These are phyloP conservation scores for Trametes hirsuta DNA, from an alignment of 1,284 basidiomycete genomes.

Conservation along the genomic window DNA sequence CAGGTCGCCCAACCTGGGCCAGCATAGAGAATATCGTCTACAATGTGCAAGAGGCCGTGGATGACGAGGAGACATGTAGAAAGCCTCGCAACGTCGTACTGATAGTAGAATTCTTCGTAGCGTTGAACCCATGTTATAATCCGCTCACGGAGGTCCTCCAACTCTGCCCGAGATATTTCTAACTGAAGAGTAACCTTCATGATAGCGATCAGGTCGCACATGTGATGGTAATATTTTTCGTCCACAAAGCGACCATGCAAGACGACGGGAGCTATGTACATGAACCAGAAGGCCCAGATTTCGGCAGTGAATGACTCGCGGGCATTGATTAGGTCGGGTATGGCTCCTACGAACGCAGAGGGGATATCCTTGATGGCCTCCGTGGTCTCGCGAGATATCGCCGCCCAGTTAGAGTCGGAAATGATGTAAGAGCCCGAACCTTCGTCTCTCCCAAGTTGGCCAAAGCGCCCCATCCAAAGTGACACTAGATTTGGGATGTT, in stretches of 20 bases:
- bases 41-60: slow-evolving; percentile 36
- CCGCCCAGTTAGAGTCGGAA: slow-evolving; percentile 37
- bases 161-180: slow-evolving; percentile 37
- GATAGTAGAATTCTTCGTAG: neutral
- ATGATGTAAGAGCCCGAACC: slow-evolving; percentile 34
- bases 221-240: slow-evolving; percentile 43
- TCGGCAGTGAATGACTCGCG: slow-evolving; percentile 32
- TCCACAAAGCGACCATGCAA: slow-evolving; percentile 35
- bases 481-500: slow-evolving; percentile 41
- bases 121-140: slow-evolving; percentile 28
- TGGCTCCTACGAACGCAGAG: slow-evolving; percentile 38
- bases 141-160: slow-evolving; percentile 35
- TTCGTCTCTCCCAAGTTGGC: slow-evolving; percentile 36
- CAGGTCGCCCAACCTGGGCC: slow-evolving; percentile 43
- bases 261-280: slow-evolving; percentile 43
- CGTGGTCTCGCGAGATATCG: slow-evolving; percentile 39
- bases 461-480: slow-evolving; percentile 44
- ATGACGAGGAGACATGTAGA: slow-evolving; percentile 13
- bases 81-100: slow-evolving; percentile 27
- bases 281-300: slow-evolving; percentile 41
- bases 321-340: slow-evolving; percentile 41
- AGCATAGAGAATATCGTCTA: slow-evolving; percentile 33
- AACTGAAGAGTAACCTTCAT: slow-evolving; percentile 45
- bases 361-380: slow-evolving; percentile 40
- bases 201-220: slow-evolving; percentile 42